phyloP scores from a whole-genome alignment of 2,329 filamentous ascomycete species.

The Helotiales sp. region DNA sequence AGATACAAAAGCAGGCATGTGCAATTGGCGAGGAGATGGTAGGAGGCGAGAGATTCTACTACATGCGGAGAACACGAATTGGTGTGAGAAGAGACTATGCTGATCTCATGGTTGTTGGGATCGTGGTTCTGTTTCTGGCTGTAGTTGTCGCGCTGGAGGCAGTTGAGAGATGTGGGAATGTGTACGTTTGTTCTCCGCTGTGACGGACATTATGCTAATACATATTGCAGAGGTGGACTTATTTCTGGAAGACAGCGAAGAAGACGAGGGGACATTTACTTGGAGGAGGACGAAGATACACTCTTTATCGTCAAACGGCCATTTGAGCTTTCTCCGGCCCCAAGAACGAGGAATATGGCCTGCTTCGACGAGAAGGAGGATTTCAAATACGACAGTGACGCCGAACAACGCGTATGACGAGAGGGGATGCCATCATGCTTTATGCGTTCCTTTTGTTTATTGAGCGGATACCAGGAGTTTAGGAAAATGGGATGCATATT shows the following conservation, averaged over 20 bases:
- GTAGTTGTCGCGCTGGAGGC: constrained; percentile 28
- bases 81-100: constrained; percentile 21
- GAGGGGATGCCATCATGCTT: not conserved
- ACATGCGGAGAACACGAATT: constrained; percentile 10
- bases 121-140: constrained; percentile 30
- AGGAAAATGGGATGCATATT: not conserved
- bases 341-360: constrained; percentile 5
- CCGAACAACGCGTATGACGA: constrained; percentile 13
- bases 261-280: constrained; percentile 22
- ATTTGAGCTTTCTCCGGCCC: constrained; percentile 14
- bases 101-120: constrained; percentile 32
- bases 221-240: not conserved
- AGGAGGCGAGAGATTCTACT: constrained; percentile 5
- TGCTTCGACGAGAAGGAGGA: constrained; percentile 12
- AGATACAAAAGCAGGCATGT: not conserved
- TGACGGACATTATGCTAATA: not conserved
- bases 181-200: constrained; percentile 18
- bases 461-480: not conserved
- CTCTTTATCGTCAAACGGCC: constrained; percentile 22
- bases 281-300: constrained; percentile 26
- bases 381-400: constrained; percentile 22
- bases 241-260: not conserved
- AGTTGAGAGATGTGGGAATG: constrained; percentile 21
- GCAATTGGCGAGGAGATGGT: not conserved
- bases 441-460: not conserved